Evolutionary conservation across 2,329 filamentous ascomycete species (phyloP), one percentile per base, ranked within the genome.

Genomic region (Trichoderma simmonsii): DNA sequence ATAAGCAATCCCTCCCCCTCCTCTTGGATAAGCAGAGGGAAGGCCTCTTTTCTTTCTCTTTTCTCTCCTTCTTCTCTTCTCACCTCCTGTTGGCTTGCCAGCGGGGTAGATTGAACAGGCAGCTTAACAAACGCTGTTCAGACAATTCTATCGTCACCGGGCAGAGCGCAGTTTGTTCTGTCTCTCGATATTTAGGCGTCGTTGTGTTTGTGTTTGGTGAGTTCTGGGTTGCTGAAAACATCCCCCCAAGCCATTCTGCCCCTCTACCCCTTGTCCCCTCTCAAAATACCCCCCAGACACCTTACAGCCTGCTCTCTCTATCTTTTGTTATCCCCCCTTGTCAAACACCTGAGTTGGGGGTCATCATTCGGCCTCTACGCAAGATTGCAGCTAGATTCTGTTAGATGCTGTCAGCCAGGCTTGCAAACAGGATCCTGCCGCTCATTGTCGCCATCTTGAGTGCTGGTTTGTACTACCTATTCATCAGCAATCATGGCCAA

Each of bases 161-260:
- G 6, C 26, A 51, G 65, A 61, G 39, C 39, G 57, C 59, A 54
- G 36, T 34, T 62, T 62, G 67, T 57, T 43, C 39, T 54, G 39
- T 70, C 11, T 51, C 18, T 61, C 43, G 39, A 30, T 62, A 11
- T 4, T 4, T 2, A 28, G 64, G 32, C 51, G 39, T 62, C 39
- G 57, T 54, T 54, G 56, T 61, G 28, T 28, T 36, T 54, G 56
- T 62, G 57, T 70, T 62, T 70, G 67, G 67, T 70, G 67, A 70
- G 67, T 70, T 62, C 9, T 12, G 11, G 4, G 48, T 12, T 24
- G 39, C 26, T 62, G 28, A 21, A 21, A 30, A 7, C 21, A 11
- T 61, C n/a, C 30, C 30, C 15, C 28, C 21, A 34, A 51, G 28
- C 9, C 43, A n/a, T 32, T 67, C 18, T 48, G 43, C 18, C n/a